Evolutionary conservation across 176 grass and related monocot species (phyloP), one percentile per base, ranked within the genome.

Genomic region (Oryza rufipogon): DNA sequence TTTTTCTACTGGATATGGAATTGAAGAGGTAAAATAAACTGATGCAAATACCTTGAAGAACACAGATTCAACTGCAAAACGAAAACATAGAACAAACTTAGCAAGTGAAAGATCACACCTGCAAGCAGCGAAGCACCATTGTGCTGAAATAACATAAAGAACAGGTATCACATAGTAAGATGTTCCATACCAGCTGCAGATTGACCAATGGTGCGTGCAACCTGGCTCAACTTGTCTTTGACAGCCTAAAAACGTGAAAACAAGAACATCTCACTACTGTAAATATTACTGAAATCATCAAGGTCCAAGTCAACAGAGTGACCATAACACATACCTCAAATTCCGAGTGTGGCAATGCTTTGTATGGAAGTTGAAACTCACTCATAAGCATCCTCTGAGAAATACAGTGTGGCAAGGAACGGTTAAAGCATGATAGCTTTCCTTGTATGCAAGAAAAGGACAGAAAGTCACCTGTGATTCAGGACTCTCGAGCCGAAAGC

Each of bases 331-430:
- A 83, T 87, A 98, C 96, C 93, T 98, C 96, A 19, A 89, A 98
- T 77, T 95, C 91, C 65, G 91, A 85, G 82, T 93, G 85, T 70
- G 80, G 91, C 44, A 98, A 74, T 89, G 93, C 82, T 78, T 95
- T 98, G 87, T 94, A 95, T 73, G 87, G 93, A 61, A 98, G 89
- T 75, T 92, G 91, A 79, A 98, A 93, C 70, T 98, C 96, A 60
- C 82, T 91, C 91, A 98, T 90, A 70, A 98, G 93, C 83, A 81
- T 83, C 80, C 93, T 98, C 93, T 94, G 71, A 76, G 74, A 83
- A 74, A 48, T 10, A 70, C 60, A 41, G 77, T 26, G 20, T 28
- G 48, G 64, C 10, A 89, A 51, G 38, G 20, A 89, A 78, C 11
- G 51, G 56, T 51, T 87, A 81, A 83, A 87, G 17, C 54, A 58